Evolutionary conservation across 441 rosid species (phyloP).

Genomic region (Cnidoscolus chayamansa): DNA sequence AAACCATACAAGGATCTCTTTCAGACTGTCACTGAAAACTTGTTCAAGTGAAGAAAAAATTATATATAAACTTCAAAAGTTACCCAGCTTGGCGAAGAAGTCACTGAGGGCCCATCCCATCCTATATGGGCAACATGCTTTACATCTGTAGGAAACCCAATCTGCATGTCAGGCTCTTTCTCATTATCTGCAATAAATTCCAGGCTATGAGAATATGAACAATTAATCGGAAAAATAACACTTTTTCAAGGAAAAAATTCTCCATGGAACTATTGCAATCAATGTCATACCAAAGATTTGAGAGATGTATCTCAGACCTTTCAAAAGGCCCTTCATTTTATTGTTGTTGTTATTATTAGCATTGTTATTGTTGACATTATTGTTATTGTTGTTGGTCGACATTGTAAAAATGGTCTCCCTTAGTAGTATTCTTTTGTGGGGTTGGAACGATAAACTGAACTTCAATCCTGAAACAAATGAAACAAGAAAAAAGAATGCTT

Average conservation of each 20-base stretch:
- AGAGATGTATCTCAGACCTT: constrained; percentile 76
- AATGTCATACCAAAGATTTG: constrained; percentile 66
- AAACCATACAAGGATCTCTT: not conserved
- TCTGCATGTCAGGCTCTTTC: constrained; percentile 74
- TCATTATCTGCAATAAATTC: constrained; percentile 52
- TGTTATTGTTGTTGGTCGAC: too few species aligned
- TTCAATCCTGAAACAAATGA: constrained; percentile 26
- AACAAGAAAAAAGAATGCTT: not conserved
- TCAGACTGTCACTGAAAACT: not conserved
- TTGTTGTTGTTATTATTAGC: constrained; percentile 44
- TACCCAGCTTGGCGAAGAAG: constrained; percentile 72
- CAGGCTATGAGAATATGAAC: not conserved
- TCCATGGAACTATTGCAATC: too few species aligned
- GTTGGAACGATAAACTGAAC: not conserved
- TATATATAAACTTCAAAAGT: not conserved
- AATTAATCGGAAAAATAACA: not conserved
- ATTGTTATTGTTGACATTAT: too few species aligned
- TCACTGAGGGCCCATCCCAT: constrained; percentile 76
- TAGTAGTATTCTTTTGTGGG: not conserved
- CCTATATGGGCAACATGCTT: constrained; percentile 96
- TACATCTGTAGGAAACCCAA: constrained; percentile 86
- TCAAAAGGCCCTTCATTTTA: constrained; percentile 77
- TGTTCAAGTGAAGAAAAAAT: not conserved
- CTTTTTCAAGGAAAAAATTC: too few species aligned
- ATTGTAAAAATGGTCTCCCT: too few species aligned